Percentiles rank a stretch among this genome's conserved stretches.
Conservation (phyloP, 139 green algal genomes). For the Micromonas commoda region DNA sequence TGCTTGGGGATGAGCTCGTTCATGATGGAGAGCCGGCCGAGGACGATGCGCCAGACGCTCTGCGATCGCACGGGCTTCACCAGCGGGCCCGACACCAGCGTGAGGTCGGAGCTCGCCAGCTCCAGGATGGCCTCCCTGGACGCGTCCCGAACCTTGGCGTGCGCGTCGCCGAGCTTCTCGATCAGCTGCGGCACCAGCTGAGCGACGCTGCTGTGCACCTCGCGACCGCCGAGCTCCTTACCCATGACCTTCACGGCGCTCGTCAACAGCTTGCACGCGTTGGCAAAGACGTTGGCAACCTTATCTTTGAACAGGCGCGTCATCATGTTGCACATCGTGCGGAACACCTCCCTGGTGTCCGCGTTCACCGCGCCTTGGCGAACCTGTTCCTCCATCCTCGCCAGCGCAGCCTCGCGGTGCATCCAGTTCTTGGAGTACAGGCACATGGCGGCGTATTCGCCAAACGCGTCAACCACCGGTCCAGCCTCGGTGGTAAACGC, state of each 20-base stretch:
- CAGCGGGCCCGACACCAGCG: slow-evolving; percentile 35
- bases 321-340: neutral
- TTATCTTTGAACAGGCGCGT: slow-evolving; percentile 35
- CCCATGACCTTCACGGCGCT: slow-evolving; percentile 21
- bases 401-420: slow-evolving; percentile 68
- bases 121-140: slow-evolving; percentile 47
- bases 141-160: slow-evolving; percentile 43
- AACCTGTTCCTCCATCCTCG: slow-evolving; percentile 35
- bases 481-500: slow-evolving; percentile 43
- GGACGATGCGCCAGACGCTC: slow-evolving; percentile 58
- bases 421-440: slow-evolving; percentile 74
- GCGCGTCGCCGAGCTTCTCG: slow-evolving; percentile 66
- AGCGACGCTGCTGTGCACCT: slow-evolving; percentile 29
- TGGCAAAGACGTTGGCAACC: slow-evolving; percentile 58
- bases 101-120: slow-evolving; percentile 31
- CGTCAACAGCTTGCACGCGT: slow-evolving; percentile 36
- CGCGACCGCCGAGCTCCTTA: neutral
- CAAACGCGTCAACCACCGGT: slow-evolving; percentile 53
- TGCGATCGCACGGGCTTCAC: slow-evolving; percentile 60
- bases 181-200: slow-evolving; percentile 61
- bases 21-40: slow-evolving; percentile 56
- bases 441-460: slow-evolving; percentile 60
- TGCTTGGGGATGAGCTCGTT: slow-evolving; percentile 60
- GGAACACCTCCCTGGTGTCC: slow-evolving; percentile 4
- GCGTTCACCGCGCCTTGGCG: neutral